Percentiles rank a stretch among this genome's conserved stretches.
These are phyloP conservation scores for Fusarium mundagurra DNA, from an alignment of 2,329 filamentous ascomycete genomes.

Conservation along the genomic window DNA sequence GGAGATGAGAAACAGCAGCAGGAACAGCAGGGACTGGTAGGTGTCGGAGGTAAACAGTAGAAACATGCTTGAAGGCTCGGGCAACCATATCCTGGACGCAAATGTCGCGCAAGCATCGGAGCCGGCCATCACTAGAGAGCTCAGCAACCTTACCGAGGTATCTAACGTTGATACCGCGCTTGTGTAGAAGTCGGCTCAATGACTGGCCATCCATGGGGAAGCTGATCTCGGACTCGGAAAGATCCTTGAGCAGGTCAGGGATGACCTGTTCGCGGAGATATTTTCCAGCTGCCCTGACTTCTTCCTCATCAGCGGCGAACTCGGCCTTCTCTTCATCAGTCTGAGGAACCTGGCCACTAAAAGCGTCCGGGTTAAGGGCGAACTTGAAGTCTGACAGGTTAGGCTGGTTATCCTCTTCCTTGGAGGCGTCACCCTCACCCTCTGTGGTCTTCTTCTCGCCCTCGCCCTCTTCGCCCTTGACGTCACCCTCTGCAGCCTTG, in stretches of 20 bases:
- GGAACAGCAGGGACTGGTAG: conserved; percentile 83
- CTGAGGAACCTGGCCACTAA: conserved; percentile 90
- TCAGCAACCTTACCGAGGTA: conserved; percentile 89
- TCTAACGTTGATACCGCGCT: conserved; percentile 95
- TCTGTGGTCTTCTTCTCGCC: conserved; percentile 47
- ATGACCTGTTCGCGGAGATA: conserved; percentile 82
- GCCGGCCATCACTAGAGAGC: conserved; percentile 74
- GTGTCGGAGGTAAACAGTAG: conserved; percentile 80
- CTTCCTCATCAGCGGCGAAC: conserved; percentile 83
- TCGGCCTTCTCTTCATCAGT: conserved; percentile 90
- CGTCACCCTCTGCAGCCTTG: conserved; percentile 40
- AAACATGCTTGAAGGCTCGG: conserved; percentile 94
- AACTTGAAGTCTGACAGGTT: conserved; percentile 90
- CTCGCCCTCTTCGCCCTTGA: conserved; percentile 44
- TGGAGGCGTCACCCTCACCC: conserved; percentile 41
- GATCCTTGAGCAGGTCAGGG: conserved; percentile 85
- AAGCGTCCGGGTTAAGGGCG: conserved; percentile 92
- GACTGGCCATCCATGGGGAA: conserved; percentile 99
- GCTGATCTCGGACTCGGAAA: conserved; percentile 91
- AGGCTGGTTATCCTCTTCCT: conserved; percentile 65
- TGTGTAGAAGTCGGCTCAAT: conserved; percentile 87
- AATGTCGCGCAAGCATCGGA: conserved; percentile 81
- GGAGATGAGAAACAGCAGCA: conserved; percentile 82
- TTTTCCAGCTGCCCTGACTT: conserved; percentile 84
- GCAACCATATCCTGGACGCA: conserved; percentile 91